phyloP scores from a whole-genome alignment of 768 basidiomycete species.

The Phylloporus sp. region DNA sequence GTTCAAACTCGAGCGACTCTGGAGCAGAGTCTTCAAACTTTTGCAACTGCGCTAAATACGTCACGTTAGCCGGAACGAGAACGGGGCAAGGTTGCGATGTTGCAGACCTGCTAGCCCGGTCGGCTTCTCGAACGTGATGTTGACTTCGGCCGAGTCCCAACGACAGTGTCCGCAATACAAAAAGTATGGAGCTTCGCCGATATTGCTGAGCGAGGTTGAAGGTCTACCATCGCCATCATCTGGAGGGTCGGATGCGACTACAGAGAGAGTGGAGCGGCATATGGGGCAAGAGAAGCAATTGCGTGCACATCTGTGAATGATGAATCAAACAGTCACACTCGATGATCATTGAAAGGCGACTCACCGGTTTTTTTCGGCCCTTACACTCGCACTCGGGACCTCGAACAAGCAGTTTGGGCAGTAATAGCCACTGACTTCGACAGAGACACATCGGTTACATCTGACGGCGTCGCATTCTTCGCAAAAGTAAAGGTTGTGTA shows the following conservation, averaged over 20 bases:
- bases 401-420: conserved; percentile 99
- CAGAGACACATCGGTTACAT: conserved; percentile 86
- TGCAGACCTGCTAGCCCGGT: conserved; percentile 85
- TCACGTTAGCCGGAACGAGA: conserved; percentile 1
- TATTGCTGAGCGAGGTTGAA: conserved; percentile 47
- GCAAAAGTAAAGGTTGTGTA: conserved; percentile 90
- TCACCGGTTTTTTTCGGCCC: conserved; percentile 94
- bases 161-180: conserved; percentile 89
- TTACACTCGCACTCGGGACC: conserved; percentile 96
- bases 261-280: conserved; percentile 84
- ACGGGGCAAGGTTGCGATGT: not conserved
- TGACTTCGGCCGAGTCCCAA: conserved; percentile 92
- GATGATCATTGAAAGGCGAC: conserved; percentile 10
- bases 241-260: conserved; percentile 83
- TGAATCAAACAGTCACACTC: not conserved
- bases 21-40: conserved; percentile 83
- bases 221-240: conserved; percentile 55
- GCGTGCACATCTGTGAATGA: conserved; percentile 74
- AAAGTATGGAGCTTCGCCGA: conserved; percentile 86
- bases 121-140: conserved; percentile 93
- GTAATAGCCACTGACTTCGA: conserved; percentile 96
- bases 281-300: conserved; percentile 97
- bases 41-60: conserved; percentile 73
- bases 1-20: conserved; percentile 86
- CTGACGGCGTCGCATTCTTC: conserved; percentile 96